Base-by-base conservation (phyloP, 257 asterid species). In the Striga asiatica region DNA sequence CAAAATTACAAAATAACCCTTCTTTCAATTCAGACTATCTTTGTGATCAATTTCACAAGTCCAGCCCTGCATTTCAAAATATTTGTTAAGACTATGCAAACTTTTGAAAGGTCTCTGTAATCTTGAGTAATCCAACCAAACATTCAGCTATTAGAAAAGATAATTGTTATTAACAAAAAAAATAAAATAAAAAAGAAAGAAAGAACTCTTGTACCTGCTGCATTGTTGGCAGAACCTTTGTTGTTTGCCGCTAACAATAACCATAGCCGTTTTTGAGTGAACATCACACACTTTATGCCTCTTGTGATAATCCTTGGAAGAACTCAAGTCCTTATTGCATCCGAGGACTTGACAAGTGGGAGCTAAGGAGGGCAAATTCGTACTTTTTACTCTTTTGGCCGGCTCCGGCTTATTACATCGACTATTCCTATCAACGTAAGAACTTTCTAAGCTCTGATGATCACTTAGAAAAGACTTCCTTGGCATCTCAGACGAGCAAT, bases 171-270 rank as follows among this genome's bases (percentile, higher is more conserved):
- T n/a, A 32, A 32, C 38, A 34, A 12, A 34, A 1, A 34, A 0
- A 34, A 8, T 14, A 34, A 12, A 34, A 34, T 34, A 12, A 34
- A 32, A 31, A 12, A 31, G 38, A 32, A 3, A 32, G 38, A 32
- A 32, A 8, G 10, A 5, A n/a, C n/a, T n/a, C n/a, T n/a, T n/a
- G 12, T 5, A 81, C 95, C 92, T 73, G 83, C 95, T 85, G 64
- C 95, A 85, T 67, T 85, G 95, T 72, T 85, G 95, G 58, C 95
- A 85, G 45, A 85, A 85, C 67, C 95, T 62, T 68, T 85, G 85
- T 61, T 74, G 72, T 17, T 71, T 70, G 60, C 86, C 84, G 13
- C 76, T 74, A 23, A 84, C 89, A 17, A 81, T 45, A 43, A 85
- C 95, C 20, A 69, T 66, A 62, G 89, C 72, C 8, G 84, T 76